Evolutionary conservation across 139 green algal genomes (phyloP).

Genomic region (Picochlorum sp.): DNA sequence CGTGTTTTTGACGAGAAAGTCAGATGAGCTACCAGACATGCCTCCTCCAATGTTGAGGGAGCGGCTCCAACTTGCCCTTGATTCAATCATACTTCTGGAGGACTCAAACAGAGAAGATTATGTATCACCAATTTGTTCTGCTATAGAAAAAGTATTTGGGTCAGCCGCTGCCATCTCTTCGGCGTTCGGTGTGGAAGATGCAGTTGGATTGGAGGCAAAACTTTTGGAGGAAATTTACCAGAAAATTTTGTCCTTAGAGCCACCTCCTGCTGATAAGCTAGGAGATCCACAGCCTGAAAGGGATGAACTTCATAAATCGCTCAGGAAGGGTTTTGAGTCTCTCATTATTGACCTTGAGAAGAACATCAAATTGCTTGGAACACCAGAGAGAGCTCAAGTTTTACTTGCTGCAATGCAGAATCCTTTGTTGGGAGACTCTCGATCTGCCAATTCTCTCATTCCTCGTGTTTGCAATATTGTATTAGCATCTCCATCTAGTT

Average conservation of each 20-base stretch:
- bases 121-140: conserved; percentile 25
- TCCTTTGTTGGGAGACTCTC: conserved; percentile 58
- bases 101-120: background rate
- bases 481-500: conserved; percentile 43
- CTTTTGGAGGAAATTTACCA: conserved; percentile 51
- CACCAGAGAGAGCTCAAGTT: conserved; percentile 55
- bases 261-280: conserved; percentile 37
- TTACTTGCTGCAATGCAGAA: conserved; percentile 67
- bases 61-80: conserved; percentile 15
- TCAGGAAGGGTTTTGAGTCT: conserved; percentile 42
- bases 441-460: conserved; percentile 50
- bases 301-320: conserved; percentile 46
- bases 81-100: background rate
- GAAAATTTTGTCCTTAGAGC: conserved; percentile 52
- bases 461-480: conserved; percentile 62
- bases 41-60: conserved; percentile 22
- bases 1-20: conserved; percentile 48
- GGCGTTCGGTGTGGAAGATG: conserved; percentile 51
- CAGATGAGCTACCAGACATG: conserved; percentile 45
- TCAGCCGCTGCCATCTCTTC: conserved; percentile 65
- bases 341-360: conserved; percentile 56
- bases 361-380: conserved; percentile 61
- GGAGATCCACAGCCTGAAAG: conserved; percentile 43
- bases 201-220: conserved; percentile 55
- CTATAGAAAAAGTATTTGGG: conserved; percentile 66